Conservation (phyloP, 1,139 yeast genomes). For the Suhomyces panamericanus region DNA sequence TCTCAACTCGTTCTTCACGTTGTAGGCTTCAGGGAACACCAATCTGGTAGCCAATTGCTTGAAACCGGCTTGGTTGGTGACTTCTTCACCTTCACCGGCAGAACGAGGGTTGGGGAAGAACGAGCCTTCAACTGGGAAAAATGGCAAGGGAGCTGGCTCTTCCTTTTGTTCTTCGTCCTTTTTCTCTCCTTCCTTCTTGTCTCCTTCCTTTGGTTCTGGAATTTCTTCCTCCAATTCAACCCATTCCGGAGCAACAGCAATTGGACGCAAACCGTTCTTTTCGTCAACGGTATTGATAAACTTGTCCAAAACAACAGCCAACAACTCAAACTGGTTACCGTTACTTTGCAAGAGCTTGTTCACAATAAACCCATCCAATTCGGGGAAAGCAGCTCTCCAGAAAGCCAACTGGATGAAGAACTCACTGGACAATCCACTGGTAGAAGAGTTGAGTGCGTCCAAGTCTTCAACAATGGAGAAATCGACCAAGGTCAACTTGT, state of each 20-base stretch:
- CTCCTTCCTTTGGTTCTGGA: constrained; percentile 20
- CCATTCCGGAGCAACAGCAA: constrained; percentile 50
- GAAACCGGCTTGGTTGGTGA: constrained; percentile 38
- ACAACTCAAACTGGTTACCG: constrained; percentile 78
- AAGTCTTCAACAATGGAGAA: constrained; percentile 57
- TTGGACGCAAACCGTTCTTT: constrained; percentile 46
- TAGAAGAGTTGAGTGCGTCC: constrained; percentile 50
- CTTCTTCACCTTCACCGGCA: constrained; percentile 37
- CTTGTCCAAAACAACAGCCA: constrained; percentile 78
- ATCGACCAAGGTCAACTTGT: constrained; percentile 57
- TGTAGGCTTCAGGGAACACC: constrained; percentile 80
- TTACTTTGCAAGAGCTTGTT: constrained; percentile 79
- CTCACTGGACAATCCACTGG: constrained; percentile 73
- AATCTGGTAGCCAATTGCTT: constrained; percentile 68
- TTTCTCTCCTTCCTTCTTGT: constrained; percentile 20
- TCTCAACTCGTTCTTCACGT: constrained; percentile 57
- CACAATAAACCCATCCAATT: constrained; percentile 64
- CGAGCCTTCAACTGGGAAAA: constrained; percentile 59
- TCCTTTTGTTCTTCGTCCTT: constrained; percentile 18
- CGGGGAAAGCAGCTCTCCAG: constrained; percentile 72
- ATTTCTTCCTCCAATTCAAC: constrained; percentile 26
- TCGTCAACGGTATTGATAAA: constrained; percentile 57
- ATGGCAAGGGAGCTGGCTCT: constrained; percentile 38
- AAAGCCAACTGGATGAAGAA: constrained; percentile 79
- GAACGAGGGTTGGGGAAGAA: constrained; percentile 59